Conservation (phyloP, 164 flowering plant genomes). For the Umbilicus rupestris region DNA sequence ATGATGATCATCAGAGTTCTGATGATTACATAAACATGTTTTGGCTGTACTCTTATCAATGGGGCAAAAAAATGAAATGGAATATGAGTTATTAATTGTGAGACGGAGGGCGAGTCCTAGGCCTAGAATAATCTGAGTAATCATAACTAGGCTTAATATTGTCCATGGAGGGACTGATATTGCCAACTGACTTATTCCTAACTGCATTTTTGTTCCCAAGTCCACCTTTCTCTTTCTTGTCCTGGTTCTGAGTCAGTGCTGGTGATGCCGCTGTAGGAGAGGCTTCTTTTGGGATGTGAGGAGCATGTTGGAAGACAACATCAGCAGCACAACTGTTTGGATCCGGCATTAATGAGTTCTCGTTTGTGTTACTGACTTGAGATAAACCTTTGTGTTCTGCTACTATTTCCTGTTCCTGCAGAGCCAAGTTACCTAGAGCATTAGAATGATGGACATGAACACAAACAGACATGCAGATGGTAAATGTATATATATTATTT, state of each 20-base stretch:
- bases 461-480: no score
- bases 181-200: background rate
- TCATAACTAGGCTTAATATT: background rate
- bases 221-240: background rate
- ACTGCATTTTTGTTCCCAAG: background rate
- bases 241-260: background rate
- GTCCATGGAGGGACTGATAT: background rate
- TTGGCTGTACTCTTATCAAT: background rate
- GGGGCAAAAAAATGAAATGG: background rate
- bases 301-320: background rate
- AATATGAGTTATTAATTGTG: background rate
- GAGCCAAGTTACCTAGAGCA: background rate
- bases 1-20: background rate
- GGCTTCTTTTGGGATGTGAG: background rate
- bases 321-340: background rate
- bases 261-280: background rate
- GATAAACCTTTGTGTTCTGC: background rate
- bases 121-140: constrained; percentile 6
- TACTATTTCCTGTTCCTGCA: constrained; percentile 1
- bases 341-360: no score
- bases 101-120: constrained; percentile 5
- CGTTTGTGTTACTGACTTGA: no score
- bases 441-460: background rate
- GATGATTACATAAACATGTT: background rate
- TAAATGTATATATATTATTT: background rate